Evolutionary conservation across 305 asterid species (phyloP), one percentile per base, ranked within the genome.

Genomic region (Plantago rigida): DNA sequence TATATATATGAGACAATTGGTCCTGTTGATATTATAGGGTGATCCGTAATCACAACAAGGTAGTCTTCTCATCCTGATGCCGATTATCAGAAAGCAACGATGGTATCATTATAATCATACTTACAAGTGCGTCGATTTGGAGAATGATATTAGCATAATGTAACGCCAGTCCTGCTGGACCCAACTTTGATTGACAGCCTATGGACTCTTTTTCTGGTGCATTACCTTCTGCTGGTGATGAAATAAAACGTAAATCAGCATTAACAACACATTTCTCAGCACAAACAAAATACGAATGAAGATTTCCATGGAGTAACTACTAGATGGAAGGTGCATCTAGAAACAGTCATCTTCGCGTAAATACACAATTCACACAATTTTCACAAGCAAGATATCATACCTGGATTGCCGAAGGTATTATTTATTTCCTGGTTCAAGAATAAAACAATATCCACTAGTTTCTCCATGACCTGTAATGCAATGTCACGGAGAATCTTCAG

Each of bases 81-180:
- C 42, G 47, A 51, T 46, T 52, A 70, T 36, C n/a, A 24, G 7
- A 28, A 26, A 60, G 51, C 39, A 44, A 17, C 0, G 19, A 17
- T 17, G 19, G 19, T 17, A 17, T 0, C 19, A 17, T 17, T 17
- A 17, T 17, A 17, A 17, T 17, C 19, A 17, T 36, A 66, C 96
- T 85, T 78, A 87, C 96, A 74, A 87, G 79, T 56, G 94, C 77
- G 48, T 87, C 96, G 56, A 87, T 87, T 74, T 78, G 81, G 72
- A 87, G 86, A 68, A 87, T 72, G 60, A 87, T 83, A 65, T 87
- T 87, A 71, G 96, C 96, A 69, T 87, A 85, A 74, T 87, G 96
- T 64, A 87, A 72, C 29, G 86, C 75, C 71, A 87, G 89, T 50
- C 96, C 94, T 12, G 83, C 81, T 34, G 87, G 81, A 74, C 96